Evolutionary conservation across 495 filamentous ascomycete genomes (phyloP).

Genomic region (Trichocladium uniseriatum): DNA sequence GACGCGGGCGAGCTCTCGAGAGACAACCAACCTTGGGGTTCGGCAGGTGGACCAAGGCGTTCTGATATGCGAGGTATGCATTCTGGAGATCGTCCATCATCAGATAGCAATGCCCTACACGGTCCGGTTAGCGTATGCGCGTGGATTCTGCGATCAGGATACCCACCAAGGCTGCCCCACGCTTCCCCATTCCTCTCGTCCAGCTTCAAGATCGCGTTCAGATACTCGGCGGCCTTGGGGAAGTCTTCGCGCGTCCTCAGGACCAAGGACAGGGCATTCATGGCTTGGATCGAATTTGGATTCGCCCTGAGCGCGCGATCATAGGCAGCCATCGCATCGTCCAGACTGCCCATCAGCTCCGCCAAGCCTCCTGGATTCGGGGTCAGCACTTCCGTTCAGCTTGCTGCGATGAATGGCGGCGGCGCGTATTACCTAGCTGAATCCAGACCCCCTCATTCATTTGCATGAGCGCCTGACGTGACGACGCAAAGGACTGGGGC

Average conservation of each 20-base stretch:
- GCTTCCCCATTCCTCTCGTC: slow-evolving; percentile 86
- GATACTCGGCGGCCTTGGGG: slow-evolving; percentile 84
- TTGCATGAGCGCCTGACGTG: slow-evolving; percentile 35
- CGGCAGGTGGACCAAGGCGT: slow-evolving; percentile 82
- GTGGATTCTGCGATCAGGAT: background rate
- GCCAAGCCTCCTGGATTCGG: slow-evolving; percentile 59
- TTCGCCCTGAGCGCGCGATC: slow-evolving; percentile 83
- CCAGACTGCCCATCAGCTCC: slow-evolving; percentile 82
- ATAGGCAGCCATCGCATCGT: slow-evolving; percentile 80
- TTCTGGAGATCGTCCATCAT: slow-evolving; percentile 99
- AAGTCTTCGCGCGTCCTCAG: slow-evolving; percentile 88
- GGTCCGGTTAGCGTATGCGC: slow-evolving; percentile 9
- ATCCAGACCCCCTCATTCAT: slow-evolving; percentile 89
- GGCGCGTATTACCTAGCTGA: slow-evolving; percentile 60
- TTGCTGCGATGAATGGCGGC: background rate
- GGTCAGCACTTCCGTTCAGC: slow-evolving; percentile 14
- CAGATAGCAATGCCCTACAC: slow-evolving; percentile 82
- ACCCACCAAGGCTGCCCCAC: slow-evolving; percentile 85
- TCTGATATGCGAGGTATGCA: slow-evolving; percentile 96
- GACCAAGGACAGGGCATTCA: slow-evolving; percentile 90
- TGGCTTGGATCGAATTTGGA: slow-evolving; percentile 79
- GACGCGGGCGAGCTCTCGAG: background rate
- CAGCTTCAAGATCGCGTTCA: slow-evolving; percentile 83
- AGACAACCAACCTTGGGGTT: slow-evolving; percentile 73
- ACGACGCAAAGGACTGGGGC: slow-evolving; percentile 26